Percentiles rank a stretch among this genome's conserved stretches.
Evolutionary conservation across 176 grass and related monocot species (phyloP).

Genomic region (Pontederia paniculata): DNA sequence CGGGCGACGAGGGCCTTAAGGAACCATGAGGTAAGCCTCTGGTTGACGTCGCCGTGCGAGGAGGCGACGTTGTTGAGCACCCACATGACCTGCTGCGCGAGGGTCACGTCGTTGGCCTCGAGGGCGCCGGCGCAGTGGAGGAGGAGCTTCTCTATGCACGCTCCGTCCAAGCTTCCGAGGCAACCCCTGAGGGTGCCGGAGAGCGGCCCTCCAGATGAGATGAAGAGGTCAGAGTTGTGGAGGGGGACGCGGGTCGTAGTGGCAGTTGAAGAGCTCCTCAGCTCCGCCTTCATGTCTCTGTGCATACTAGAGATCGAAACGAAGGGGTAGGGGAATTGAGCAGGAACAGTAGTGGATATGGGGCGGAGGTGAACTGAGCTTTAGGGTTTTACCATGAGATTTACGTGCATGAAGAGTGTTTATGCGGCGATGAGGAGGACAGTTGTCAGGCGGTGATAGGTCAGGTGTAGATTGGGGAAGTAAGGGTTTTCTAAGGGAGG

Average conservation of each 20-base stretch:
- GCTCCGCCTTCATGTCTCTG: conserved; percentile 4
- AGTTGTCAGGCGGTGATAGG: neutral
- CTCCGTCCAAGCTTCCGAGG: conserved; percentile 14
- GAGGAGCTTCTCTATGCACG: conserved; percentile 24
- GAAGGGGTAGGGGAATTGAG: neutral
- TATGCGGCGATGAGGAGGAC: neutral
- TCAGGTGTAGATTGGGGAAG: neutral
- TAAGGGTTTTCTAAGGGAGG: neutral
- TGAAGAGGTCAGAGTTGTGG: neutral
- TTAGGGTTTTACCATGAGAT: neutral
- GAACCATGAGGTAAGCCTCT: conserved; percentile 21
- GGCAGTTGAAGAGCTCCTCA: neutral
- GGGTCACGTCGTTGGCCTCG: conserved; percentile 21
- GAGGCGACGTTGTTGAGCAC: conserved; percentile 27
- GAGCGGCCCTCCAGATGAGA: neutral
- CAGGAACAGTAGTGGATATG: neutral
- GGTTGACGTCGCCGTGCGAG: conserved; percentile 10
- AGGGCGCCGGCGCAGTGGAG: conserved; percentile 21
- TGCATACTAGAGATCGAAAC: neutral
- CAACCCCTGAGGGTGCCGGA: neutral
- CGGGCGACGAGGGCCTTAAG: conserved; percentile 12
- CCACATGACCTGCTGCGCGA: conserved; percentile 27
- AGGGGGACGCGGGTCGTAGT: neutral
- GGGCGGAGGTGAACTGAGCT: too few relatives aligned
- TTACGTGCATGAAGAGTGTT: conserved; percentile 1